Evolutionary conservation across 192 early-diverging fungal species (phyloP).

Genomic region (Rhizophlyctis rosea): DNA sequence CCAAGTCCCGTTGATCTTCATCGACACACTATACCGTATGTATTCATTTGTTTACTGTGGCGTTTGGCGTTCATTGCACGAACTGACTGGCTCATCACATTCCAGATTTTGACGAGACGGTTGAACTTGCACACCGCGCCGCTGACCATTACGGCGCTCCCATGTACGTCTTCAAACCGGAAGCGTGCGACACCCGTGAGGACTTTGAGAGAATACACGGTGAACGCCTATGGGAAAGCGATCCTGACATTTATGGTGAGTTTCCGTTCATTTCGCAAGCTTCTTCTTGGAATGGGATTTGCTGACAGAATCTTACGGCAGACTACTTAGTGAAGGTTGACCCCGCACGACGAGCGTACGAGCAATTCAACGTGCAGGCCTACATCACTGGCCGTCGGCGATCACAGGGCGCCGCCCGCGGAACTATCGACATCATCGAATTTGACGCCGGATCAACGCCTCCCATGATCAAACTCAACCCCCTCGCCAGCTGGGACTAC

Average conservation of each 20-base stretch:
- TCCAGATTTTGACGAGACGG: conserved; percentile 82
- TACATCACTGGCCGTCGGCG: conserved; percentile 88
- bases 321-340: conserved; percentile 95
- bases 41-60: conserved; percentile 7
- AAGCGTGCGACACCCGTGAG: conserved; percentile 50
- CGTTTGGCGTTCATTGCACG: no score
- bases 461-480: conserved; percentile 83
- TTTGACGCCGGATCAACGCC: conserved; percentile 67
- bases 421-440: conserved; percentile 73
- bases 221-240: conserved; percentile 75
- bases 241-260: conserved; percentile 51
- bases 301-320: conserved; percentile 38
- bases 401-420: conserved; percentile 78
- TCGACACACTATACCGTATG: conserved; percentile 86
- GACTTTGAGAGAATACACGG: conserved; percentile 77
- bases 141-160: conserved; percentile 65
- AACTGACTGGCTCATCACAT: no score
- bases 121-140: conserved; percentile 69
- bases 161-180: conserved; percentile 74
- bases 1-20: conserved; percentile 80
- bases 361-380: conserved; percentile 66
- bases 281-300: neutral
- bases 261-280: neutral
- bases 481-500: conserved; percentile 88
- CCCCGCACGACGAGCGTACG: conserved; percentile 83